Evolutionary conservation across 108 stramenopile species (phyloP).

Genomic region (Discostella pseudostelligera): DNA sequence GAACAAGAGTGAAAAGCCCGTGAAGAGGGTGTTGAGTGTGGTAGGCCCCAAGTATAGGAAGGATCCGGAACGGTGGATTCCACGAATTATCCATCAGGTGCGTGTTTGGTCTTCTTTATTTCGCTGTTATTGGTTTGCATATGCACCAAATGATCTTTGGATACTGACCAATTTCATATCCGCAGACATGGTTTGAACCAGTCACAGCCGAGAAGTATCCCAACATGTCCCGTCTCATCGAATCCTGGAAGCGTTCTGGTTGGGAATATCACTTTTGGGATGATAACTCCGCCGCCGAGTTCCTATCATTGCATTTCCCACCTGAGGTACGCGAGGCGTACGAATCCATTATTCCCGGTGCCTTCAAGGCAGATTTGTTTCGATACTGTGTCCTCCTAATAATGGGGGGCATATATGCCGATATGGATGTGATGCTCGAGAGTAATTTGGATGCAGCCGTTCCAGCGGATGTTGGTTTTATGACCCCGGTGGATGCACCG

Average conservation of each 20-base stretch:
- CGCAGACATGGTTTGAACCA: slow-evolving; percentile 68
- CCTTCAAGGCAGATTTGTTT: slow-evolving; percentile 70
- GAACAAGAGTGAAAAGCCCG: slow-evolving; percentile 56
- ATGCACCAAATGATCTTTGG: neutral
- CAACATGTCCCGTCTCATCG: slow-evolving; percentile 63
- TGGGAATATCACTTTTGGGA: slow-evolving; percentile 69
- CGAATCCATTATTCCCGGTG: slow-evolving; percentile 48
- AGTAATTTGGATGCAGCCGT: slow-evolving; percentile 56
- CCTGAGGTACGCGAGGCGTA: slow-evolving; percentile 64
- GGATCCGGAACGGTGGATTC: slow-evolving; percentile 49
- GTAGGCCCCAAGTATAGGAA: slow-evolving; percentile 27
- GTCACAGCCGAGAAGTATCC: slow-evolving; percentile 62
- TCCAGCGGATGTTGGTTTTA: slow-evolving; percentile 58
- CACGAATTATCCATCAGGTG: slow-evolving; percentile 61
- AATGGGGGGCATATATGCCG: slow-evolving; percentile 65
- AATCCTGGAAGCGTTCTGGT: slow-evolving; percentile 58
- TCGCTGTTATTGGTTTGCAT: too few relatives aligned
- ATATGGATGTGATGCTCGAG: slow-evolving; percentile 70
- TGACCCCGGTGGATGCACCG: slow-evolving; percentile 57
- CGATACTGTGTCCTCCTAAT: slow-evolving; percentile 70
- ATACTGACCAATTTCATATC: too few relatives aligned
- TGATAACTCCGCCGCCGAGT: slow-evolving; percentile 51
- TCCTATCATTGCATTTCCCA: slow-evolving; percentile 59
- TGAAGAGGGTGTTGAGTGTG: slow-evolving; percentile 57
- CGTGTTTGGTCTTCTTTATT: neutral